Conservation (phyloP, 345 rosid genomes). For the Eucalyptus polybractea region DNA sequence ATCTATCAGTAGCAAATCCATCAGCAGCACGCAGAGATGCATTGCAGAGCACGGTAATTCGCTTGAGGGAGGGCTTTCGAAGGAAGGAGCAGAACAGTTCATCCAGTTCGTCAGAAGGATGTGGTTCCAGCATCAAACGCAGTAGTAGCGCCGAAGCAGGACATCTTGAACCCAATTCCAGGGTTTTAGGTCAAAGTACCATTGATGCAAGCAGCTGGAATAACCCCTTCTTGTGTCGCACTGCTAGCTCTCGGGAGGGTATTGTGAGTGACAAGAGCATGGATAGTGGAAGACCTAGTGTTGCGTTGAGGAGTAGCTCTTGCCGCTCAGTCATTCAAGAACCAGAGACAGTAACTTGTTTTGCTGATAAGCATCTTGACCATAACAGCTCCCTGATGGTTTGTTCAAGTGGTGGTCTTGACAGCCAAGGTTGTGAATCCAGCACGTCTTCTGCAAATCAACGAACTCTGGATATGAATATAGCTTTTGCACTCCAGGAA, state of each 20-base stretch:
- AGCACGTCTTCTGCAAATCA: slow-evolving; percentile 86
- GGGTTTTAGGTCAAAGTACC: slow-evolving; percentile 25
- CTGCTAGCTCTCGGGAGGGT: slow-evolving; percentile 75
- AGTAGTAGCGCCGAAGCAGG: slow-evolving; percentile 86
- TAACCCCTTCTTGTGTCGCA: slow-evolving; percentile 35
- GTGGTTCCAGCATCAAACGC: slow-evolving; percentile 93
- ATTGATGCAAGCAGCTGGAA: slow-evolving; percentile 45
- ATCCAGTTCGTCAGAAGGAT: slow-evolving; percentile 96
- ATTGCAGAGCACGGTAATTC: slow-evolving; percentile 85
- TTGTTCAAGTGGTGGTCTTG: slow-evolving; percentile 86
- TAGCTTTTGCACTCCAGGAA: slow-evolving; percentile 85
- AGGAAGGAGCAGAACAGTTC: slow-evolving; percentile 86
- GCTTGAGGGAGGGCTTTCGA: slow-evolving; percentile 94
- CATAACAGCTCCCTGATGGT: slow-evolving; percentile 38
- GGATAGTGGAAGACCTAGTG: slow-evolving; percentile 96
- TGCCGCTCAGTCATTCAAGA: slow-evolving; percentile 84
- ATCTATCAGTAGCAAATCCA: slow-evolving; percentile 80
- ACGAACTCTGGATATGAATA: slow-evolving; percentile 72
- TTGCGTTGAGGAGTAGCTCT: slow-evolving; percentile 77
- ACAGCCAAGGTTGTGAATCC: slow-evolving; percentile 93
- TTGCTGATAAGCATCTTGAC: slow-evolving; percentile 51
- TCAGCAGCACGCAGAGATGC: slow-evolving; percentile 98
- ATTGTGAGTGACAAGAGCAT: slow-evolving; percentile 84
- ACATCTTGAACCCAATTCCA: slow-evolving; percentile 54
- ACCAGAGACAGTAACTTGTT: slow-evolving; percentile 62